These are phyloP conservation scores for Viola odorata DNA, from an alignment of 345 rosid species.

Conservation along the genomic window DNA sequence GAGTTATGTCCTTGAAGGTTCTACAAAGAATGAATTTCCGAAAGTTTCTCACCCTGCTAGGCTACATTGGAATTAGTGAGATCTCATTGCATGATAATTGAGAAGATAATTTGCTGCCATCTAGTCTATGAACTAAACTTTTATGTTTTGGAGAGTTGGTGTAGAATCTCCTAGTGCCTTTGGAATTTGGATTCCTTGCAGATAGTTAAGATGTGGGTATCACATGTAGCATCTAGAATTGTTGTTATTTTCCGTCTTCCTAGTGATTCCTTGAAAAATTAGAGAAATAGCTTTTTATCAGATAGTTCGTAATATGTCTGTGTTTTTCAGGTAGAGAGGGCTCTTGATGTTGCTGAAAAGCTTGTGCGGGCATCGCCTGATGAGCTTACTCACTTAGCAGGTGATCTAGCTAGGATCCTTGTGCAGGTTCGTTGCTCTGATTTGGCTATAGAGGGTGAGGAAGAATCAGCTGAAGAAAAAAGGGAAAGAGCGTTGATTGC, in stretches of 20 bases:
- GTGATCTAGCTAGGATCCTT: slow-evolving; percentile 73
- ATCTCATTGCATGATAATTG: slow-evolving; percentile 8
- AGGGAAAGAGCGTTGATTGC: slow-evolving; percentile 82
- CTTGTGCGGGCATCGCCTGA: slow-evolving; percentile 95
- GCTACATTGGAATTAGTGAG: too few species aligned
- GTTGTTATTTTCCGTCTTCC: not conserved
- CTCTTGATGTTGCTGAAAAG: slow-evolving; percentile 75
- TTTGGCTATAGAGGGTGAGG: slow-evolving; percentile 86
- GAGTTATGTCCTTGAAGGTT: slow-evolving; percentile 11
- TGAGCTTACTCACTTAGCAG: slow-evolving; percentile 70
- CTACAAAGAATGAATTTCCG: not conserved
- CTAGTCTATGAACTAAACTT: not conserved
- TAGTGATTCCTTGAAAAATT: slow-evolving; percentile 4
- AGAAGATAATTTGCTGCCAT: not conserved
- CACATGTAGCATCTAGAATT: too few species aligned
- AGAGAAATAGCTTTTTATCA: not conserved
- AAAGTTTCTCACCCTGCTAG: slow-evolving; percentile 4
- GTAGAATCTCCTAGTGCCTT: not conserved
- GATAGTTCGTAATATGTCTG: not conserved
- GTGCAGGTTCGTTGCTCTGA: slow-evolving; percentile 90
- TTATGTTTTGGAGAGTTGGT: not conserved
- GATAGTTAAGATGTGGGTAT: too few species aligned
- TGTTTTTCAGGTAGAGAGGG: slow-evolving; percentile 72
- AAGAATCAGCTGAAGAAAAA: slow-evolving; percentile 94
- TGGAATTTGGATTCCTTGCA: too few species aligned